These are phyloP conservation scores for Mimosa bimucronata DNA, from an alignment of 306 rosid genomes.

Conservation along the genomic window DNA sequence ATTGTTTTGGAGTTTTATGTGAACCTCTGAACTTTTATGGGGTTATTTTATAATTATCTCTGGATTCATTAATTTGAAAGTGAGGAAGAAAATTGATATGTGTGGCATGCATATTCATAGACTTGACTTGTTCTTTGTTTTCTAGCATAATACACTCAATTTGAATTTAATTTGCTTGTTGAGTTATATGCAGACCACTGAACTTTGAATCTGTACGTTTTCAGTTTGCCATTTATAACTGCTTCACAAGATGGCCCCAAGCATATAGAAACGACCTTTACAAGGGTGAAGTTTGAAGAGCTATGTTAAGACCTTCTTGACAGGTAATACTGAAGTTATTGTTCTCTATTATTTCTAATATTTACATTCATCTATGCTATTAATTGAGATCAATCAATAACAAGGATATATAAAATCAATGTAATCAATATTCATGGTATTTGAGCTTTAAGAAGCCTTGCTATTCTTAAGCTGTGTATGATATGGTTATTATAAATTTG, in stretches of 20 bases:
- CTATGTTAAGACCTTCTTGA: slow-evolving; percentile 87
- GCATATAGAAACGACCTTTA: slow-evolving; percentile 89
- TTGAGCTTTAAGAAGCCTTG: no score
- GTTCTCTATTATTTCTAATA: not conserved
- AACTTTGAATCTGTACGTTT: slow-evolving; percentile 6
- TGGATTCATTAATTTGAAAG: not conserved
- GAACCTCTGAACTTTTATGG: no score
- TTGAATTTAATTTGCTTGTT: not conserved
- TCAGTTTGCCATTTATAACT: slow-evolving; percentile 92
- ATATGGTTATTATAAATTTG: no score
- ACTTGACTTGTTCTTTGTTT: not conserved
- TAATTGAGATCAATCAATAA: not conserved
- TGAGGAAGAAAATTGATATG: not conserved
- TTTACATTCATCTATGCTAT: no score
- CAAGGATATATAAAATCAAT: not conserved
- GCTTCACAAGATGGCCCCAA: slow-evolving; percentile 95
- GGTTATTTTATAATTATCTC: not conserved
- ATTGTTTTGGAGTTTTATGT: no score
- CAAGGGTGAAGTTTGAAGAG: slow-evolving; percentile 92
- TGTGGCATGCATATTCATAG: not conserved
- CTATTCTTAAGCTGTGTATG: no score
- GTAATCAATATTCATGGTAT: no score
- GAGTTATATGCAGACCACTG: not conserved
- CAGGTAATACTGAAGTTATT: slow-evolving; percentile 50
- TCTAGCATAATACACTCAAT: not conserved